Evolutionary conservation across 768 basidiomycete genomes (phyloP).

Genomic region (Hygrocybe punicea): DNA sequence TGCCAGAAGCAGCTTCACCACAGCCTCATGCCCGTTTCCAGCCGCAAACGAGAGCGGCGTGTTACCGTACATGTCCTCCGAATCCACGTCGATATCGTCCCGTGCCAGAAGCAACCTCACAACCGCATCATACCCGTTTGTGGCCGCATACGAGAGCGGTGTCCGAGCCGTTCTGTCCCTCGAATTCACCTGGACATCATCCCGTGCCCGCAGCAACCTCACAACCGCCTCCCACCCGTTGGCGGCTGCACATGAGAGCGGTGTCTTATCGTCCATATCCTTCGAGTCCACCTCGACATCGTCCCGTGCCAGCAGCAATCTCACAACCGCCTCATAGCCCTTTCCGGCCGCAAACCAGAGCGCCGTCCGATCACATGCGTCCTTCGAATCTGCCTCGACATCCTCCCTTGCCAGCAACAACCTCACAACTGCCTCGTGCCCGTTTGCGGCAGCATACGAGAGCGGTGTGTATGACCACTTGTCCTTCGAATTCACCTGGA

Average conservation of each 20-base stretch:
- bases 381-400: neutral
- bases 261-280: neutral
- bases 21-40: neutral
- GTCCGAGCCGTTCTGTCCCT: neutral
- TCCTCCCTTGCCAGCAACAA: neutral
- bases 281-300: neutral
- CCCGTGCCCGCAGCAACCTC: neutral
- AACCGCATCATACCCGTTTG: neutral
- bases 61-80: neutral
- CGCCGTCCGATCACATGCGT: neutral
- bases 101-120: neutral
- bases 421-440: neutral
- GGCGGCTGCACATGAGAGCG: neutral
- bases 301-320: neutral
- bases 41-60: neutral
- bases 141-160: neutral
- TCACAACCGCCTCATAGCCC: neutral
- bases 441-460: neutral
- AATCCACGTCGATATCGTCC: neutral
- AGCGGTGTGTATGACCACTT: neutral
- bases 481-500: neutral
- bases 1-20: neutral
- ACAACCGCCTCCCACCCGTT: neutral
- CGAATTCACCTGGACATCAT: neutral
- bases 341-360: neutral